A percentile compares a stretch with the other conserved stretches of the same genome.
phyloP scores from a whole-genome alignment of 1,284 basidiomycete genomes.

The Porodaedalea pini region DNA sequence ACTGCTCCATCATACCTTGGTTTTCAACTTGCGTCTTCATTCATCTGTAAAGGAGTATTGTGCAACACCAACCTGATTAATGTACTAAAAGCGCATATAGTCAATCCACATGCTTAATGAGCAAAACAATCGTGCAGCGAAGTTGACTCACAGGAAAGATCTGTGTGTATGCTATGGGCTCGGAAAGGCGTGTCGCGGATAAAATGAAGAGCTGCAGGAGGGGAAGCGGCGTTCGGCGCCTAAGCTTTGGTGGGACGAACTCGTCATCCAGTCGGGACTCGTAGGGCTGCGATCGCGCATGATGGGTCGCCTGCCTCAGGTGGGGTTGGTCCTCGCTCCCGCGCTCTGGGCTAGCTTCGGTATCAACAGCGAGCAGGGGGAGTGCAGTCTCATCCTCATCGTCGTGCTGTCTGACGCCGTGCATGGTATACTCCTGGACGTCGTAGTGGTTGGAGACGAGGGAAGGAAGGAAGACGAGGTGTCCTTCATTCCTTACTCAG shows the following conservation, averaged over 20 bases:
- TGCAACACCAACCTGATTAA: conserved; percentile 24
- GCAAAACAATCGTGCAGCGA: background rate
- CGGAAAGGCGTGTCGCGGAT: conserved; percentile 26
- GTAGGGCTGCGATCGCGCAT: background rate
- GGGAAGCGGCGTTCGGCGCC: conserved; percentile 26
- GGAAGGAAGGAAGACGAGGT: background rate
- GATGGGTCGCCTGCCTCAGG: background rate
- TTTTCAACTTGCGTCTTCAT: background rate
- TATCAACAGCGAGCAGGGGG: conserved; percentile 11
- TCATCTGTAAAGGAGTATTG: background rate
- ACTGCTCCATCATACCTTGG: background rate
- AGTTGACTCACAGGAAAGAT: conserved; percentile 17
- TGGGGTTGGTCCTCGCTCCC: conserved; percentile 5
- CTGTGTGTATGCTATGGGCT: conserved; percentile 29
- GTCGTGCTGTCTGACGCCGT: background rate
- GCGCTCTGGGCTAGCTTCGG: background rate
- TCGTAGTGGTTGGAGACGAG: background rate
- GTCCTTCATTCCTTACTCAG: background rate
- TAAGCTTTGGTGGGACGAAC: background rate
- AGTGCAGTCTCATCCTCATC: conserved; percentile 9
- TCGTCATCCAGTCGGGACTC: conserved; percentile 6
- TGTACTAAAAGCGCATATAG: conserved; percentile 21
- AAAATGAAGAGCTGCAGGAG: conserved; percentile 25
- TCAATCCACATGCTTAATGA: background rate
- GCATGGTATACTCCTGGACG: background rate